Conservation (phyloP, 2,329 filamentous ascomycete genomes). For the Xylaria sp. region DNA sequence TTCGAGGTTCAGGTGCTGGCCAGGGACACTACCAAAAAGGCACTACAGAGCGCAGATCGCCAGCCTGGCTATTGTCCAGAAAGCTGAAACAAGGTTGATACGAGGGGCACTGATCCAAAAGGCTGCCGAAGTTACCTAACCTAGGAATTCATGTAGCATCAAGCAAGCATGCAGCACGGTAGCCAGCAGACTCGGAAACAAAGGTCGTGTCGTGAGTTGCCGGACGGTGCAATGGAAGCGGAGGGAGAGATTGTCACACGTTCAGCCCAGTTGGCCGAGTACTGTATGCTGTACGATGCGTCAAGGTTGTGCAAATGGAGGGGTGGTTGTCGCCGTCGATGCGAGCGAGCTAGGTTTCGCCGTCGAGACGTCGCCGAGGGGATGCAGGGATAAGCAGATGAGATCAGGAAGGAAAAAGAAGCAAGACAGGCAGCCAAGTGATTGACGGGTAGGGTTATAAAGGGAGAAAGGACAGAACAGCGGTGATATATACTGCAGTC, state of each 20-base stretch:
- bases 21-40: neutral
- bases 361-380: neutral
- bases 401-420: neutral
- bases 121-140: slow-evolving; percentile 7
- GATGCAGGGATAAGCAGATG: neutral
- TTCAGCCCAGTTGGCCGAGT: neutral
- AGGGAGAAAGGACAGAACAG: neutral
- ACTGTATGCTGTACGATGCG: neutral
- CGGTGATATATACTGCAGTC: slow-evolving; percentile 1
- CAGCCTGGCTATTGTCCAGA: neutral
- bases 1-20: slow-evolving; percentile 1
- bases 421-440: neutral
- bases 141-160: neutral
- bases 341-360: neutral
- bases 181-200: neutral
- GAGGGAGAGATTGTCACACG: neutral
- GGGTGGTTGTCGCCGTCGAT: neutral
- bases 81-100: slow-evolving; percentile 15
- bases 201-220: neutral
- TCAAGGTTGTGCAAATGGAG: neutral
- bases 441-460: neutral
- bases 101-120: slow-evolving; percentile 6
- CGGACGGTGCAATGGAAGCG: neutral
- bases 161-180: neutral
- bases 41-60: slow-evolving; percentile 11